Base-by-base conservation (phyloP, 2,329 filamentous ascomycete species). In the Hirsutella rhossiliensis region DNA sequence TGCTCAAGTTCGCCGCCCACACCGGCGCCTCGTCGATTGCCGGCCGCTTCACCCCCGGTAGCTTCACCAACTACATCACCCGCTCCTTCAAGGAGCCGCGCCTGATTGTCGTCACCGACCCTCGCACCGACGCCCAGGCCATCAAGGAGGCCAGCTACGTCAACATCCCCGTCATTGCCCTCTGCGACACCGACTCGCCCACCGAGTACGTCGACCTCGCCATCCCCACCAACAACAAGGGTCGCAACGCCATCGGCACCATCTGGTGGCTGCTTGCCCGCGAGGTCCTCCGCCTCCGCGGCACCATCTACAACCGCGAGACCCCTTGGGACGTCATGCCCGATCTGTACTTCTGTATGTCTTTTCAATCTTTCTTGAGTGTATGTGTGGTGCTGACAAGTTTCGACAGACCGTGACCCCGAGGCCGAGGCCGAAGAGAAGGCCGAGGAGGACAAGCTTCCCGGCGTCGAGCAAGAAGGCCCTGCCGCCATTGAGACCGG, bases 1-100 rank as follows among this genome's bases (percentile, higher is more conserved):
- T 98, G 66, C 86, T 98, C 69, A 98, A 98, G 84, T 98, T 98
- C 77, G 92, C 92, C 63, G 77, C 88, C 55, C 92, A 98, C 84
- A 98, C 92, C 57, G 92, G 92, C 68, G 89, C 94, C 64, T 86
- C 88, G 64, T 86, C 92, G 71, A 98, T 98, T 65, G 94, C 92
- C 64, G 92, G 92, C 76, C 92, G 92, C 70, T 98, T 98, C 85
- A 98, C 92, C 67, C 92, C 92, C 69, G 92, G 92, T 86, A 95
- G 90, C 73, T 98, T 98, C 84, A 98, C 92, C 80, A 98, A 98
- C 83, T 98, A 98, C 85, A 98, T 98, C 84, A 98, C 94, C 72
- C 90, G 92, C 66, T 97, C 92, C 56, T 98, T 98, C 88, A 96
- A 96, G 84, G 92, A 98, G 80, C 92, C 92, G 67, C 94, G 94